Evolutionary conservation across 2,329 filamentous ascomycete genomes (phyloP).

Genomic region (Cordyceps tenuipes): DNA sequence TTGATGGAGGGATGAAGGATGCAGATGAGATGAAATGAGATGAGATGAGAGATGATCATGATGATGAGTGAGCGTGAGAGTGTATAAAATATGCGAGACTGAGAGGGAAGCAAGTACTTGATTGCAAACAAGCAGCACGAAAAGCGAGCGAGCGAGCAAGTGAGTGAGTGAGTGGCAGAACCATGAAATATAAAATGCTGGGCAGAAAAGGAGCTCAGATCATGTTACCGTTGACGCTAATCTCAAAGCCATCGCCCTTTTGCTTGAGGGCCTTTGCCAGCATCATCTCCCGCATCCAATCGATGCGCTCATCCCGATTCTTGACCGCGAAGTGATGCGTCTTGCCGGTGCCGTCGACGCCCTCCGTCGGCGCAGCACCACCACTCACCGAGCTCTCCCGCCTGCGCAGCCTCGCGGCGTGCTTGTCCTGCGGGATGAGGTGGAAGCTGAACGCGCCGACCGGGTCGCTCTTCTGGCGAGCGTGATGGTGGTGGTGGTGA

Average conservation of each 20-base stretch:
- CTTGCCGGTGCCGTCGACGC: slow-evolving; percentile 60
- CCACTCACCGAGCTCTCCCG: slow-evolving; percentile 38
- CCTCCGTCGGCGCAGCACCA: slow-evolving; percentile 28
- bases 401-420: slow-evolving; percentile 45
- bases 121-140: background rate
- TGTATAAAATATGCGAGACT: background rate
- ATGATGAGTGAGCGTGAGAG: slow-evolving; percentile 5
- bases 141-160: background rate
- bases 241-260: slow-evolving; percentile 75
- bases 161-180: background rate
- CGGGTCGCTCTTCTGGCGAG: slow-evolving; percentile 45
- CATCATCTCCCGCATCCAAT: slow-evolving; percentile 96
- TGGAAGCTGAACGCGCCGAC: slow-evolving; percentile 74
- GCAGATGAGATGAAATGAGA: background rate
- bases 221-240: slow-evolving; percentile 74
- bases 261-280: slow-evolving; percentile 79
- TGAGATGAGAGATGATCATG: background rate
- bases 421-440: slow-evolving; percentile 62
- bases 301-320: slow-evolving; percentile 80
- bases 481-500: too few species aligned
- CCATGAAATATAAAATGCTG: too few species aligned
- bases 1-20: background rate
- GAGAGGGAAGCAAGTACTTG: background rate
- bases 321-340: slow-evolving; percentile 91
- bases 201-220: slow-evolving; percentile 35